phyloP scores from a whole-genome alignment of 2,329 filamentous ascomycete species.

The Arthroderma sp. region DNA sequence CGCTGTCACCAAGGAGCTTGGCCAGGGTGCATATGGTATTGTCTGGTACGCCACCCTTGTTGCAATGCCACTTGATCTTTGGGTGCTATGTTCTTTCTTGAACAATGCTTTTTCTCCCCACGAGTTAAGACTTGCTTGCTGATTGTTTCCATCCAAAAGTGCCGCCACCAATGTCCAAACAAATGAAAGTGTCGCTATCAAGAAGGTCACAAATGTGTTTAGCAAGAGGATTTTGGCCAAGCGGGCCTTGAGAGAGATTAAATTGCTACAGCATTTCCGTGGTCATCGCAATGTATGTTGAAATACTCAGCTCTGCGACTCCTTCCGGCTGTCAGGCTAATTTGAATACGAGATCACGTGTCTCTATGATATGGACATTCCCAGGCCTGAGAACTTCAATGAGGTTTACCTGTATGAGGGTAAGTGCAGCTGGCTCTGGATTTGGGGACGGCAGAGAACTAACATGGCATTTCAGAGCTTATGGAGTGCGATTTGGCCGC shows the following conservation, averaged over 20 bases:
- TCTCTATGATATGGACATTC: slow-evolving; percentile 98
- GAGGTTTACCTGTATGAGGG: slow-evolving; percentile 98
- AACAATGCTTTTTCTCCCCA: too few species aligned
- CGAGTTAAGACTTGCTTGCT: slow-evolving; percentile 2
- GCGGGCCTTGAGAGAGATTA: slow-evolving; percentile 94
- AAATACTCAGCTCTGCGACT: slow-evolving; percentile 1
- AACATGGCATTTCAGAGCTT: slow-evolving; percentile 50
- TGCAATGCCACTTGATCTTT: neutral
- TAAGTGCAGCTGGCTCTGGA: slow-evolving; percentile 29
- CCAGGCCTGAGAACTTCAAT: slow-evolving; percentile 93
- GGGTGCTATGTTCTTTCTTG: too few species aligned
- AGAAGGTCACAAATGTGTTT: slow-evolving; percentile 99
- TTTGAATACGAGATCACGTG: slow-evolving; percentile 67
- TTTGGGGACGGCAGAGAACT: neutral
- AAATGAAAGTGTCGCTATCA: slow-evolving; percentile 90
- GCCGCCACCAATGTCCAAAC: slow-evolving; percentile 86
- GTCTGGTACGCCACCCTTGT: slow-evolving; percentile 59
- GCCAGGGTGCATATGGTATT: slow-evolving; percentile 96
- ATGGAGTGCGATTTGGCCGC: slow-evolving; percentile 99
- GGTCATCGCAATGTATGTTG: slow-evolving; percentile 66
- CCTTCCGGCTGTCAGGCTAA: slow-evolving; percentile 22
- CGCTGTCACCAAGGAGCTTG: slow-evolving; percentile 95
- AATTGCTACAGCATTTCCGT: slow-evolving; percentile 94
- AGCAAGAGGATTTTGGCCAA: slow-evolving; percentile 99
- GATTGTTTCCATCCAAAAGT: slow-evolving; percentile 35